These are phyloP conservation scores for Plasmodium sp. DNA, from an alignment of 169 alveolate species.

Conservation along the genomic window DNA sequence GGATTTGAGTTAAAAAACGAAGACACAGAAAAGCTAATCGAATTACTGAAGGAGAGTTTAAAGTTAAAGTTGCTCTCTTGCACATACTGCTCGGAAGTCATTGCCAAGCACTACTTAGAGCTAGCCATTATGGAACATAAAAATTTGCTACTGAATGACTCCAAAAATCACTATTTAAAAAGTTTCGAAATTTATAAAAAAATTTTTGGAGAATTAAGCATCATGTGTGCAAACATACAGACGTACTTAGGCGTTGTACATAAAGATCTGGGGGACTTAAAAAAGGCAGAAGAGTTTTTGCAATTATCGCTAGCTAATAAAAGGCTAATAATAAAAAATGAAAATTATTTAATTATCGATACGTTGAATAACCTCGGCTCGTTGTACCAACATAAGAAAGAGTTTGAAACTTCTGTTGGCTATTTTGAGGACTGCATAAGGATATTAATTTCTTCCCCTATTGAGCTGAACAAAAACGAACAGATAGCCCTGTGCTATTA, in stretches of 20 bases:
- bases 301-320: constrained; percentile 70
- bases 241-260: constrained; percentile 71
- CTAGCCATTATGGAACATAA: constrained; percentile 74
- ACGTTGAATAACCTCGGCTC: constrained; percentile 71
- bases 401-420: constrained; percentile 40
- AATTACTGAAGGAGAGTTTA: constrained; percentile 51
- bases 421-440: constrained; percentile 70
- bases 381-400: constrained; percentile 42
- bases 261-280: constrained; percentile 67
- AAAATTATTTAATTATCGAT: constrained; percentile 65
- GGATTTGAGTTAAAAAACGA: constrained; percentile 70
- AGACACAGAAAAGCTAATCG: constrained; percentile 71
- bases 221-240: constrained; percentile 71
- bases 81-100: constrained; percentile 69
- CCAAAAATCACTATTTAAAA: constrained; percentile 70
- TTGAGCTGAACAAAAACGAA: constrained; percentile 61
- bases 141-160: constrained; percentile 55
- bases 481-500: constrained; percentile 72
- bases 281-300: constrained; percentile 60
- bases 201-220: constrained; percentile 51
- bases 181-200: constrained; percentile 68
- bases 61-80: constrained; percentile 55
- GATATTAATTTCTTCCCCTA: constrained; percentile 28
- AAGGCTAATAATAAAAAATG: constrained; percentile 24
- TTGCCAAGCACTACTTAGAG: constrained; percentile 70